Evolutionary conservation across 1,284 basidiomycete species (phyloP).

Genomic region (Acaromyces ingoldii): DNA sequence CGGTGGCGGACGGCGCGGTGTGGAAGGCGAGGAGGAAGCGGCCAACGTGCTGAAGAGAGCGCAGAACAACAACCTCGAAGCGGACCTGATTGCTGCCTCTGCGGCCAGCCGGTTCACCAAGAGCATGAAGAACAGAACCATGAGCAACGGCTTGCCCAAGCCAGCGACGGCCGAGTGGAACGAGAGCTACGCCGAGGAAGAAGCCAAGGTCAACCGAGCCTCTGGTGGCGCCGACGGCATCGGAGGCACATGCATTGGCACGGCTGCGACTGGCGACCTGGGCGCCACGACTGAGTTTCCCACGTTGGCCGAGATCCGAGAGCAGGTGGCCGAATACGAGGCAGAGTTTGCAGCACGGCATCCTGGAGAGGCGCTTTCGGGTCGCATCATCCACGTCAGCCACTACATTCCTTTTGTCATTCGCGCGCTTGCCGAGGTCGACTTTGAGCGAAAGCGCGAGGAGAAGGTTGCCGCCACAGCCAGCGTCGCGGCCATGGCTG

Average conservation of each 20-base stretch:
- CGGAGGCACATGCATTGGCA: slow-evolving; percentile 36
- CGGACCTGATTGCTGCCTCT: slow-evolving; percentile 23
- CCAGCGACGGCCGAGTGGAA: not conserved
- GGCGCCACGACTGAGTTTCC: slow-evolving; percentile 32
- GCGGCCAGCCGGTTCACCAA: slow-evolving; percentile 11
- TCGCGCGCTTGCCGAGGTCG: slow-evolving; percentile 35
- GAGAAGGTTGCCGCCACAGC: slow-evolving; percentile 38
- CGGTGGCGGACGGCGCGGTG: slow-evolving; percentile 9
- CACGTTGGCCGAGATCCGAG: slow-evolving; percentile 33
- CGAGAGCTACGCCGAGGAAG: not conserved
- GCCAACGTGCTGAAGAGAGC: slow-evolving; percentile 11
- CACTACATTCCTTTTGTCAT: slow-evolving; percentile 49
- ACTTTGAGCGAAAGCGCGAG: slow-evolving; percentile 37
- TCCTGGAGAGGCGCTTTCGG: slow-evolving; percentile 35
- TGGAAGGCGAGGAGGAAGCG: not conserved
- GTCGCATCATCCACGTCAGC: slow-evolving; percentile 49
- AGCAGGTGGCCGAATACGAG: slow-evolving; percentile 34
- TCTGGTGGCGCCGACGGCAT: slow-evolving; percentile 31
- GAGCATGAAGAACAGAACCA: not conserved
- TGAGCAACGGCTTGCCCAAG: not conserved
- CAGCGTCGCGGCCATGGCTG: slow-evolving; percentile 42
- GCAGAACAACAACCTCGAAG: slow-evolving; percentile 19
- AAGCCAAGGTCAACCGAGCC: not conserved
- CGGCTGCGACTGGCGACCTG: slow-evolving; percentile 40
- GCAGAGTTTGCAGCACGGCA: slow-evolving; percentile 42